phyloP scores from a whole-genome alignment of 2,329 filamentous ascomycete species.

The Fusarium devonianum region DNA sequence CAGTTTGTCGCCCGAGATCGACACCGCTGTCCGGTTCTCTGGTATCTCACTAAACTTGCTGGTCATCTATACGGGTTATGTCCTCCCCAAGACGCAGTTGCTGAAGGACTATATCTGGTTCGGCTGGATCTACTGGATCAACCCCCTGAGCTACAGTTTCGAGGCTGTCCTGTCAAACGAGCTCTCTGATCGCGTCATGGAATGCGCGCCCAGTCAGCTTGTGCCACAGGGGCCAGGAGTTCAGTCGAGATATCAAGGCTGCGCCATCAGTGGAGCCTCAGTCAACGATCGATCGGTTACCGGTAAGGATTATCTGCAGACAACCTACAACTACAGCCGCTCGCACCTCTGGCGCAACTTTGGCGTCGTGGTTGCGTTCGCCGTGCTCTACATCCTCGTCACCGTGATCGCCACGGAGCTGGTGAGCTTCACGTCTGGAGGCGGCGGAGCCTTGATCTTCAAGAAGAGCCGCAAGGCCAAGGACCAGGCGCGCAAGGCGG shows the following conservation, averaged over 20 bases:
- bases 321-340: conserved; percentile 55
- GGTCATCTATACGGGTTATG: conserved; percentile 71
- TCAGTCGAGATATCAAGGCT: conserved; percentile 58
- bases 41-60: conserved; percentile 65
- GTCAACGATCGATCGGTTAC: conserved; percentile 47
- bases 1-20: conserved; percentile 63
- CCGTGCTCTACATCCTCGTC: conserved; percentile 26
- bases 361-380: conserved; percentile 33
- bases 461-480: conserved; percentile 70
- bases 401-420: conserved; percentile 31
- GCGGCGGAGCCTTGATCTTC: conserved; percentile 75
- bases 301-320: conserved; percentile 61
- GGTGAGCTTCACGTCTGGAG: conserved; percentile 53
- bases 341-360: conserved; percentile 36
- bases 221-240: conserved; percentile 55
- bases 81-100: conserved; percentile 63
- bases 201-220: conserved; percentile 53
- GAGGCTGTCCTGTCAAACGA: conserved; percentile 66
- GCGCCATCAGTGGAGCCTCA: conserved; percentile 60
- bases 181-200: conserved; percentile 60
- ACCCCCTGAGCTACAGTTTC: conserved; percentile 70
- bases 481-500: conserved; percentile 45
- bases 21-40: conserved; percentile 67
- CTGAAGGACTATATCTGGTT: conserved; percentile 71
- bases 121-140: conserved; percentile 70